Base-by-base conservation (phyloP, 225 moss, liverwort and hornwort species). In the Pleurozium schreberi region DNA sequence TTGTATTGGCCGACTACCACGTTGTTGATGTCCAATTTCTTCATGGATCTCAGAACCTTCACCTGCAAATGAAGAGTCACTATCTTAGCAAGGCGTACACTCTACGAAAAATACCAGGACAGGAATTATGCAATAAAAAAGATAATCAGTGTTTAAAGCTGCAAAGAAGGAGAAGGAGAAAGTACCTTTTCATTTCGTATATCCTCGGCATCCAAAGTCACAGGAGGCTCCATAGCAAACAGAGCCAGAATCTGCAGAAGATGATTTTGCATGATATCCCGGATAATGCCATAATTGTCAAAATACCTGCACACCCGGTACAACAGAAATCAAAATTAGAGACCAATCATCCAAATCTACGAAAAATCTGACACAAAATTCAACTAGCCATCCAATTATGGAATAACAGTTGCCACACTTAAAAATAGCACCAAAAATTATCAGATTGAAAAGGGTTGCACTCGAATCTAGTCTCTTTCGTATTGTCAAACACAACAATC, bases 211-310 rank as follows among this genome's bases (percentile, higher is more conserved):
- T 98, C 98, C 93, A 98, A 89, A 87, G 90, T 97, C 57, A 98
- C 97, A 73, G 98, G 98, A 81, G 98, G 96, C 89, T 98, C 98
- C 98, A 98, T 98, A 11, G 96, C 96, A 89, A 98, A 98, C 73
- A 98, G 92, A 45, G 98, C 98, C 90, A 98, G 89, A 90, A 98
- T 98, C 78, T 98, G 98, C 60, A 98, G 90, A 82, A 98, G 96
- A 91, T 98, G 98, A 88, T 98, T 98, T 85, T 98, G 97, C 97
- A 98, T 98, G 81, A 98, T 98, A 63, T 98, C 98, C 76, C 98
- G 96, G 86, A 98, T 98, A 42, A 98, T 98, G 64, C 98, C 97
- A 87, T 98, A 98, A 86, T 96, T 93, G 86, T 98, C 97, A 80
- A 98, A 98, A 76, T 96, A 98, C 77, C 97, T 97, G 95, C 88